Evolutionary conservation across 306 rosid genomes (phyloP), one percentile per base, ranked within the genome.

Genomic region (Fagus crenata): DNA sequence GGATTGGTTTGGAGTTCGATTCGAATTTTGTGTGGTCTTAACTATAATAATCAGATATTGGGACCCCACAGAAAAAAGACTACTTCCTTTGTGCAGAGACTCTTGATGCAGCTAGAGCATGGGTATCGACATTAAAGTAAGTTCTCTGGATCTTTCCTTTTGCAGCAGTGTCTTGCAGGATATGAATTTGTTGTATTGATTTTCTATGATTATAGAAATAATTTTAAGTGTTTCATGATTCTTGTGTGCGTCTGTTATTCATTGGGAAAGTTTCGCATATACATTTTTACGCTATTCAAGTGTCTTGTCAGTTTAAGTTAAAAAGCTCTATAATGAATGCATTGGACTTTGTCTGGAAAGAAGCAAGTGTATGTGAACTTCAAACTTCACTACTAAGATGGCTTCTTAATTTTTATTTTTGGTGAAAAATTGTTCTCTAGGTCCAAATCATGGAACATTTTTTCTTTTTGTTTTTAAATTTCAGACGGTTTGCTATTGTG

Each of bases 21-120:
- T 76, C 65, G 43, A 11, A 73, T 53, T 33, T 32, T 40, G 79
- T 46, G 46, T 46, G 68, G 63, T 69, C 89, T 91, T 92, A 87
- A 90, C 90, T 72, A 37, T 46, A 46, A 53, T 54, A 49, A 73
- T 51, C 78, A 96, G 99, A 92, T 82, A 90, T 96, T 67, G 98
- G 99, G 55, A 96, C 97, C 53, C 99, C 99, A 14, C 99, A 92
- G 88, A 96, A 91, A 85, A 89, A 89, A 81, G 99, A 96, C 84
- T 93, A 92, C 83, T 92, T 96, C 84, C 98, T 96, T 40, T 96
- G 99, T 82, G 98, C 99, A 0, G 98, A 96, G 88, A 96, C 99
- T 81, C 92, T 97, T 74, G 97, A 86, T 81, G 98, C 99, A 55
- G 98, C 99, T 60, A 89, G 91, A 87, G 99, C 99, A 67, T 96